Percentiles rank a stretch among this genome's conserved stretches.
These are phyloP conservation scores for Gyrodon lividus DNA, from an alignment of 768 basidiomycete species.

Conservation along the genomic window DNA sequence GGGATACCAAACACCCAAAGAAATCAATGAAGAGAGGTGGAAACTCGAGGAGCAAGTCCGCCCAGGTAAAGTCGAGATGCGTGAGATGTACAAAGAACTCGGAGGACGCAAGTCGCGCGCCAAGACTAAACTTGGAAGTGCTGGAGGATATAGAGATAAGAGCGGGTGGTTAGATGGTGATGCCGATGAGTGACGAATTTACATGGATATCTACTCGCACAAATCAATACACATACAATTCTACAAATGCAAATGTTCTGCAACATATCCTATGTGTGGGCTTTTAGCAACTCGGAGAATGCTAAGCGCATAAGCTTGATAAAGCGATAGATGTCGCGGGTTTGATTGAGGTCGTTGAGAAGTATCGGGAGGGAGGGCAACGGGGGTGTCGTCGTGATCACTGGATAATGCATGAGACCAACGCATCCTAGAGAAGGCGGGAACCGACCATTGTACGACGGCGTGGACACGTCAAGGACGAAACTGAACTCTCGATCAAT, in stretches of 20 bases:
- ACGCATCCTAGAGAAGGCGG: background rate
- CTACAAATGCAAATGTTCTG: background rate
- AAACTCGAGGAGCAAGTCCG: slow-evolving; percentile 49
- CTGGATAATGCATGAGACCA: slow-evolving; percentile 37
- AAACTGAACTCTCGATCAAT: slow-evolving; percentile 66
- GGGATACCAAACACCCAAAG: slow-evolving; percentile 77
- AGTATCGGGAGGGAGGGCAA: slow-evolving; percentile 67
- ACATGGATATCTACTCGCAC: background rate
- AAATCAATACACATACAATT: background rate
- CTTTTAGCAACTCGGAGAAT: slow-evolving; percentile 36
- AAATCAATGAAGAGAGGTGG: slow-evolving; percentile 76
- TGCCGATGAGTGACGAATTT: slow-evolving; percentile 24
- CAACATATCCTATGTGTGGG: background rate
- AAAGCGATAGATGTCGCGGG: slow-evolving; percentile 68
- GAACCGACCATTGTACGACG: slow-evolving; percentile 62
- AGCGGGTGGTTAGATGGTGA: slow-evolving; percentile 67
- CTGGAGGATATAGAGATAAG: slow-evolving; percentile 64
- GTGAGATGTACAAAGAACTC: slow-evolving; percentile 88
- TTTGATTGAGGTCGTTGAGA: slow-evolving; percentile 68
- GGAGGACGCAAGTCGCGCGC: slow-evolving; percentile 77
- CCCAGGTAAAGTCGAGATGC: slow-evolving; percentile 82
- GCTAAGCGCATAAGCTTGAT: slow-evolving; percentile 63
- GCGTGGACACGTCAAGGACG: slow-evolving; percentile 68
- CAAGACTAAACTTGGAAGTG: slow-evolving; percentile 73
- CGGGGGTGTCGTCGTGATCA: slow-evolving; percentile 75